Percentiles rank a stretch among this genome's conserved stretches.
These are phyloP conservation scores for Globisporangium okanoganense DNA, from an alignment of 352 stramenopile species.

Conservation along the genomic window DNA sequence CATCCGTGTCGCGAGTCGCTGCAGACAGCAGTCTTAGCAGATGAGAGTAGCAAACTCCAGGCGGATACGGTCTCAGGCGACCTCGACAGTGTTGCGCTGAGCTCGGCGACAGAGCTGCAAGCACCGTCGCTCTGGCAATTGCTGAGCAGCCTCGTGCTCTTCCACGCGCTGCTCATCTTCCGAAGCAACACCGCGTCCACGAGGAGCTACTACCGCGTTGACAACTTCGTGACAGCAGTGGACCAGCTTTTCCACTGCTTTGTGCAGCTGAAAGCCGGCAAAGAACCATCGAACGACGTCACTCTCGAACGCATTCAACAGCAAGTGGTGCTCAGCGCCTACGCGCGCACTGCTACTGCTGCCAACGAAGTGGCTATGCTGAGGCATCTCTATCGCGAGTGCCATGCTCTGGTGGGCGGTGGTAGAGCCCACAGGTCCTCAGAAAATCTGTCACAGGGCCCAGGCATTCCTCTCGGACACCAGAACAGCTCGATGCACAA, in stretches of 20 bases:
- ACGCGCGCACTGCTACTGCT: not conserved
- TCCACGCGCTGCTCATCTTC: slow-evolving; percentile 35
- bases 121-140: slow-evolving; percentile 20
- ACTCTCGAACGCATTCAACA: slow-evolving; percentile 9
- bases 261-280: not conserved
- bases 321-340: slow-evolving; percentile 9
- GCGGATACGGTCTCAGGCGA: not conserved
- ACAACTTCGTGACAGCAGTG: slow-evolving; percentile 9
- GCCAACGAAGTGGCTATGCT: not conserved
- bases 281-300: not conserved
- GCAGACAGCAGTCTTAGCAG: slow-evolving; percentile 3
- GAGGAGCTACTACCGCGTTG: not conserved
- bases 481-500: slow-evolving; percentile 3
- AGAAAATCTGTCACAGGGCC: not conserved
- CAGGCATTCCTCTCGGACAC: not conserved
- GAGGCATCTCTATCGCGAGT: slow-evolving; percentile 4
- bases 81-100: not conserved
- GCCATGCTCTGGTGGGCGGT: not conserved
- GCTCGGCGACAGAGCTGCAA: not conserved
- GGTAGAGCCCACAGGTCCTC: not conserved
- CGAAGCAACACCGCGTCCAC: not conserved
- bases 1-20: slow-evolving; percentile 20
- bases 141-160: slow-evolving; percentile 38
- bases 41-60: not conserved
- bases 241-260: slow-evolving; percentile 8